Percentiles rank a stretch among this genome's conserved stretches.
Evolutionary conservation across 495 filamentous ascomycete genomes (phyloP).

Genomic region (Aspergillus baeticus): DNA sequence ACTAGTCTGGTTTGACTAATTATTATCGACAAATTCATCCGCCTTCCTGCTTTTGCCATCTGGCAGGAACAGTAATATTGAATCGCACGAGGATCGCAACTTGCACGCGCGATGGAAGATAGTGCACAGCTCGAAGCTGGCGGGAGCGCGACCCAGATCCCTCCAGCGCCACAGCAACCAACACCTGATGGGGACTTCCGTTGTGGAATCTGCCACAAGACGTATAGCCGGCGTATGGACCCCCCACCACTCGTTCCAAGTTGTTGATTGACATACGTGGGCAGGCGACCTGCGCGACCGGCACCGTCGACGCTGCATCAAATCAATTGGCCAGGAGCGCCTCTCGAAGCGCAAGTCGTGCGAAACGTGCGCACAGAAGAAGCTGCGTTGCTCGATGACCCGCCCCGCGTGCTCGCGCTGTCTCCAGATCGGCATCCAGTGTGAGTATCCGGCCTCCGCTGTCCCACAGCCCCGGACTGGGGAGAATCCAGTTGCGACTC

Average conservation of each 20-base stretch:
- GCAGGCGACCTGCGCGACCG: slow-evolving; percentile 23
- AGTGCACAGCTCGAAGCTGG: too few species aligned
- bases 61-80: too few species aligned
- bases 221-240: slow-evolving; percentile 18
- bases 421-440: slow-evolving; percentile 6
- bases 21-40: too few species aligned
- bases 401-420: slow-evolving; percentile 21
- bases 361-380: slow-evolving; percentile 21
- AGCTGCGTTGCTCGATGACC: slow-evolving; percentile 21
- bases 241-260: not conserved
- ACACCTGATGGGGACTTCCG: slow-evolving; percentile 13
- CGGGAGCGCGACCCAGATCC: too few species aligned
- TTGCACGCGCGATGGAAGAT: too few species aligned
- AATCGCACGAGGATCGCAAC: too few species aligned
- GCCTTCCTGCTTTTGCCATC: too few species aligned
- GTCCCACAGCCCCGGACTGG: not conserved
- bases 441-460: slow-evolving; percentile 13
- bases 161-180: slow-evolving; percentile 10
- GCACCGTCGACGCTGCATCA: slow-evolving; percentile 23
- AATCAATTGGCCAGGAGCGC: slow-evolving; percentile 18
- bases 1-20: too few species aligned
- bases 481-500: not conserved
- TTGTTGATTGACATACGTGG: not conserved
- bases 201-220: slow-evolving; percentile 20
- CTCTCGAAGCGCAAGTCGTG: slow-evolving; percentile 23